phyloP scores from a whole-genome alignment of 2,329 filamentous ascomycete species.

The Lasiodiplodia citricola region DNA sequence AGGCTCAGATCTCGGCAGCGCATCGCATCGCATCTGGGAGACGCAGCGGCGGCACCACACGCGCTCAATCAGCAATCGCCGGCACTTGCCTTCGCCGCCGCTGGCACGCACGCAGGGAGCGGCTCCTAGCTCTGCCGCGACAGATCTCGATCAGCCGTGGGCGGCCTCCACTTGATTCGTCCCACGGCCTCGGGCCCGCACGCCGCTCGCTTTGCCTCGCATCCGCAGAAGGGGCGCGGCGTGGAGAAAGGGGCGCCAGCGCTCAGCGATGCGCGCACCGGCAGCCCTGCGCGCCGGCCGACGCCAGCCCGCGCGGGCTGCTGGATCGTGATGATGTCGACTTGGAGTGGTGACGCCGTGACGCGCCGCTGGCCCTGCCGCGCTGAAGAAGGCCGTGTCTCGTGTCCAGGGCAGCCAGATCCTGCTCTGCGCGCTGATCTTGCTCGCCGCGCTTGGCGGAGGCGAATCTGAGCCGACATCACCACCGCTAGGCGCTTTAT shows the following conservation, averaged over 20 bases:
- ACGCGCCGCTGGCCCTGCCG: constrained; percentile 19
- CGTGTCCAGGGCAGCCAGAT: constrained; percentile 22
- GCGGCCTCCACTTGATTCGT: constrained; percentile 24
- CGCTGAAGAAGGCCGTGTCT: constrained; percentile 24
- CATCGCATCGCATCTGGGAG: constrained; percentile 20
- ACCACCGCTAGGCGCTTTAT: constrained; percentile 9
- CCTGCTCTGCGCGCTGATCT: constrained; percentile 23
- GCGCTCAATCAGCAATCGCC: constrained; percentile 7
- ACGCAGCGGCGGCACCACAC: not conserved
- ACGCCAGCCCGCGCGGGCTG: not conserved
- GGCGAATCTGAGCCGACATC: constrained; percentile 20
- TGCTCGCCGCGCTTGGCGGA: constrained; percentile 14
- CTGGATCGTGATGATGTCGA: constrained; percentile 18
- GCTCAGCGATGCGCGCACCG: not conserved
- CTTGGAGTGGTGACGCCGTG: constrained; percentile 16
- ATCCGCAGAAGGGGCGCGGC: not conserved
- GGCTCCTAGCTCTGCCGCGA: constrained; percentile 21
- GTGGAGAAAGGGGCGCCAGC: constrained; percentile 14
- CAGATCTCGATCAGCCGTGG: constrained; percentile 24
- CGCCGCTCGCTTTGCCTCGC: constrained; percentile 19
- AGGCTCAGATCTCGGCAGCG: constrained; percentile 20
- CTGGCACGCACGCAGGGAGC: constrained; percentile 22
- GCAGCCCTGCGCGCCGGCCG: constrained; percentile 16
- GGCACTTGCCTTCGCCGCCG: constrained; percentile 18
- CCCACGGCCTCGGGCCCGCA: constrained; percentile 17